These are phyloP conservation scores for Lycium barbarum DNA, from an alignment of 257 asterid genomes.

Conservation along the genomic window DNA sequence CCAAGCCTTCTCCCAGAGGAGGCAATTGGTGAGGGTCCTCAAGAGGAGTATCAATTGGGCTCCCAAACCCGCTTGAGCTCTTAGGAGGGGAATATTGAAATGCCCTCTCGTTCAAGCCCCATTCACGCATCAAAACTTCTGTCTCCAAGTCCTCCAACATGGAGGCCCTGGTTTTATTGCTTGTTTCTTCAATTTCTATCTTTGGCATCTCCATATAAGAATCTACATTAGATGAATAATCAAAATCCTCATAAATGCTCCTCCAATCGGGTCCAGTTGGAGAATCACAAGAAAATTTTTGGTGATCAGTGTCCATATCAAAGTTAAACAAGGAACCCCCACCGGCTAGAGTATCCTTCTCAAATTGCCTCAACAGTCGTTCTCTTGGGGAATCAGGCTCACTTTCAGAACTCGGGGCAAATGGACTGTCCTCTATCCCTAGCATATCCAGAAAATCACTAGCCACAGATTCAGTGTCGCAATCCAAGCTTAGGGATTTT, in stretches of 20 bases:
- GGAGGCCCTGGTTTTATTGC: constrained; percentile 57
- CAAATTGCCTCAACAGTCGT: constrained; percentile 78
- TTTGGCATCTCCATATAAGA: constrained; percentile 45
- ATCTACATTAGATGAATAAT: constrained; percentile 40
- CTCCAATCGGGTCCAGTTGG: constrained; percentile 51
- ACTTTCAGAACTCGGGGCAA: constrained; percentile 76
- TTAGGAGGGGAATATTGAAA: constrained; percentile 73
- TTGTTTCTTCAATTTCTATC: constrained; percentile 49
- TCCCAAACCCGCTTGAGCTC: constrained; percentile 60
- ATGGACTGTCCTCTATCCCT: constrained; percentile 75
- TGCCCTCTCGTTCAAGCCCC: constrained; percentile 78
- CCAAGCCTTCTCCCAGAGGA: constrained; percentile 79
- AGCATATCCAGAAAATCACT: constrained; percentile 81
- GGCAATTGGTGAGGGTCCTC: constrained; percentile 70
- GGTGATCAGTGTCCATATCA: constrained; percentile 44
- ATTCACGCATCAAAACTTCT: constrained; percentile 81
- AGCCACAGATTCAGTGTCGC: constrained; percentile 65
- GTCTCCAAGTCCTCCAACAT: constrained; percentile 87
- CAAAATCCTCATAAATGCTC: constrained; percentile 48
- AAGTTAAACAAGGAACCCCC: constrained; percentile 72
- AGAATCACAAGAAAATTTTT: constrained; percentile 37
- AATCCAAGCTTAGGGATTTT: constrained; percentile 66
- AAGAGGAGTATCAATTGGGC: constrained; percentile 60
- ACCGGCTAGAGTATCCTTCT: constrained; percentile 73
- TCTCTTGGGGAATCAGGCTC: constrained; percentile 97